Base-by-base conservation (phyloP, 768 basidiomycete genomes). In the Kwoniella heveanensis region DNA sequence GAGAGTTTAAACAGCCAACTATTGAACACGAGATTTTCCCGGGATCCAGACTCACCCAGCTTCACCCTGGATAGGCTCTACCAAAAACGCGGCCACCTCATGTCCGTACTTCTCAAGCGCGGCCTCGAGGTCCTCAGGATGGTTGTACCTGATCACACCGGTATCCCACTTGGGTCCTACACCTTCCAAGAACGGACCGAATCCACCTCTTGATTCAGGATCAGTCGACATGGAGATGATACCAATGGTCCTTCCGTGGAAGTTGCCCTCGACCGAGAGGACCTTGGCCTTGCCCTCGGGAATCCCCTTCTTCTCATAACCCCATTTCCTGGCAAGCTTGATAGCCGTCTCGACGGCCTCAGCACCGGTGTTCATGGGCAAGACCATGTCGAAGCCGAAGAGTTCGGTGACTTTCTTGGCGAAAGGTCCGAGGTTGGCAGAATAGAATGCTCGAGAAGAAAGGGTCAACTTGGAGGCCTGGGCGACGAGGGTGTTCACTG, bases 11-110 rank as follows among this genome's bases (percentile, higher is more conserved):
- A n/a, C n/a, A n/a, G n/a, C n/a, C n/a, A n/a, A n/a, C n/a, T n/a
- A n/a, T n/a, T n/a, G n/a, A n/a, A n/a, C n/a, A n/a, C n/a, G n/a
- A n/a, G n/a, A n/a, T n/a, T n/a, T n/a, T n/a, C n/a, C n/a, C n/a
- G n/a, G n/a, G n/a, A n/a, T n/a, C n/a, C n/a, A n/a, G n/a, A 83
- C 90, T 49, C 77, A 92, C 91, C 92, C 94, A 19, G 95, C 95
- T 81, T 97, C 95, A n/a, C 95, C 95, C 79, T 99, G 96, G 66
- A 99, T 98, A 5, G 96, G 96, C 81, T 99, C 96, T 2, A 99
- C 85, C 60, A 99, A 84, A 83, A 99, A 93, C 1, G 91, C 95
- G 6, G 94, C 96, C 25, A 91, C 87, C 62, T 90, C 84, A 65
- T 88, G 80, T 9, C 95, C 93, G 77, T 93, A 84, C 37, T 88